Percentiles rank a stretch among this genome's conserved stretches.
phyloP scores from a whole-genome alignment of 305 asterid species.

The Fraxinus xanthoxyloides region DNA sequence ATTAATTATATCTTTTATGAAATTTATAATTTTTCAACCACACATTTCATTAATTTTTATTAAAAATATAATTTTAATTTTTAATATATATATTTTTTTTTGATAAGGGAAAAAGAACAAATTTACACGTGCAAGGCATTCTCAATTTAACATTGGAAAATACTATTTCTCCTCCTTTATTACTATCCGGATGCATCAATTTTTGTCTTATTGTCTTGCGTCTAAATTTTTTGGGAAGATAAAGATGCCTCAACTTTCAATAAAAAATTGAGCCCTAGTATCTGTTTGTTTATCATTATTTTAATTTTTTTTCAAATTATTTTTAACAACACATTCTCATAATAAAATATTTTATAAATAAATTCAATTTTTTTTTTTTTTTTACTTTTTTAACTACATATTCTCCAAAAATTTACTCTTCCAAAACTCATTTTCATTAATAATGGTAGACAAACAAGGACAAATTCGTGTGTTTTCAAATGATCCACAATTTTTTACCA shows the following conservation, averaged over 20 bases:
- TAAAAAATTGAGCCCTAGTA: neutral
- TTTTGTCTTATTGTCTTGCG: neutral
- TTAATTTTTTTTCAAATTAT: too few species aligned
- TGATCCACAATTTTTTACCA: neutral
- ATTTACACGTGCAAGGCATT: conserved; percentile 17
- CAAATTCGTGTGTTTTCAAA: neutral
- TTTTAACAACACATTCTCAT: too few species aligned
- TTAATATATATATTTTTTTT: too few species aligned
- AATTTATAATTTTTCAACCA: too few species aligned
- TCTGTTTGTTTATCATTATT: neutral
- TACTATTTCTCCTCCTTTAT: neutral
- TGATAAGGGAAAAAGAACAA: neutral
- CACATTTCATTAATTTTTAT: too few species aligned
- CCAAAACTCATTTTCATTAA: neutral
- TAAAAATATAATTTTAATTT: too few species aligned
- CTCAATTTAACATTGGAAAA: neutral
- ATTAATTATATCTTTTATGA: too few species aligned
- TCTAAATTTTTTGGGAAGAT: neutral
- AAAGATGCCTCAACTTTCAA: neutral
- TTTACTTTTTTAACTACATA: too few species aligned
- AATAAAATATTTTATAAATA: too few species aligned
- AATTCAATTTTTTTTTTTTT: too few species aligned
- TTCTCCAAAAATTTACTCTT: neutral
- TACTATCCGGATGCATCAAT: neutral
- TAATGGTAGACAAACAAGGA: neutral